These are phyloP conservation scores for Syzygium oleosum DNA, from an alignment of 345 rosid genomes.

Conservation along the genomic window DNA sequence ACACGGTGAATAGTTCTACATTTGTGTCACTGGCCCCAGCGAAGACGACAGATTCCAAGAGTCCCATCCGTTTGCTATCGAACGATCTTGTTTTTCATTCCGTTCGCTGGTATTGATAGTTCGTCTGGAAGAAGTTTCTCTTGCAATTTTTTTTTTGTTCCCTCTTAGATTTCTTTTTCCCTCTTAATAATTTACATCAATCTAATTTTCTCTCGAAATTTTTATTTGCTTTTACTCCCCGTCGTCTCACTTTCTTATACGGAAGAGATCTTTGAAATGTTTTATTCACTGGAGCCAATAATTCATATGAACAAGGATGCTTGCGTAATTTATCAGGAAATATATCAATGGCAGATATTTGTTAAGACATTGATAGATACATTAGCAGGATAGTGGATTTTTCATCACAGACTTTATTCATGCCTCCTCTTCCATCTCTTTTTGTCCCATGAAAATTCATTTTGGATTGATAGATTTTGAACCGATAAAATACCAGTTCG, in stretches of 20 bases:
- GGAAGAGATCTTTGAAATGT: neutral
- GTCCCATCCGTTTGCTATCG: neutral
- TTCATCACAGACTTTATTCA: neutral
- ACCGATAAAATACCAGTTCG: neutral
- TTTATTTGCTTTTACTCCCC: neutral
- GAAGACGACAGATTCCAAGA: neutral
- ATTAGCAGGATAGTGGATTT: neutral
- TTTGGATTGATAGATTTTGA: neutral
- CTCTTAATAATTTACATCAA: neutral
- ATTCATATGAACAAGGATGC: neutral
- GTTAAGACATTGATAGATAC: neutral
- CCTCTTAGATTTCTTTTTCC: neutral
- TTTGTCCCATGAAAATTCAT: neutral
- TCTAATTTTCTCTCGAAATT: neutral
- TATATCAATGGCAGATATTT: neutral
- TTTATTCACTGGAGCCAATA: neutral
- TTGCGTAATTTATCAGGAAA: neutral
- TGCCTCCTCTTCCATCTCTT: neutral
- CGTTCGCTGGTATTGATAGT: neutral
- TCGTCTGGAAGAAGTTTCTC: neutral
- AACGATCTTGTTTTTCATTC: neutral
- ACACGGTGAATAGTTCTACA: neutral
- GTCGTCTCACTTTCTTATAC: neutral
- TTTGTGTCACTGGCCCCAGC: neutral
- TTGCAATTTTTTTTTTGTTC: neutral